These are phyloP conservation scores for Turritis glabra DNA, from an alignment of 345 rosid species.

Conservation along the genomic window DNA sequence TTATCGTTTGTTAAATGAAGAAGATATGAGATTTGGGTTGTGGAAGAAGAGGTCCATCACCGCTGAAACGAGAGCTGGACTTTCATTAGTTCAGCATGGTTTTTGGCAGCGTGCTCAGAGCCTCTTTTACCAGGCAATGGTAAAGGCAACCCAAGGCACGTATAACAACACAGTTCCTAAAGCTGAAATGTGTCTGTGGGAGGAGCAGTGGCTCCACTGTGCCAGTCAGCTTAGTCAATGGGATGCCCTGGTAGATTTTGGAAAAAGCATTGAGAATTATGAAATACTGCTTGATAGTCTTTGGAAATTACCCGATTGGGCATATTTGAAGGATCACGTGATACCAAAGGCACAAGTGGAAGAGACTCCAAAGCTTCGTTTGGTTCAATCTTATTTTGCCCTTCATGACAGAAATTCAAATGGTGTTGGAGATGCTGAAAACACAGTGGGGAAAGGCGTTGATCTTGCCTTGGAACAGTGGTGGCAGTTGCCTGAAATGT, in stretches of 20 bases:
- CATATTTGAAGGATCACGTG: constrained; percentile 88
- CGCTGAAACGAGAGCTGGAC: constrained; percentile 97
- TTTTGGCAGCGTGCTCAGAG: constrained; percentile 94
- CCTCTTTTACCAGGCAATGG: constrained; percentile 97
- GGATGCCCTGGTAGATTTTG: constrained; percentile 96
- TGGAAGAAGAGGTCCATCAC: constrained; percentile 96
- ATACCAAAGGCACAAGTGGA: constrained; percentile 99
- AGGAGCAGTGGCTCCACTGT: constrained; percentile 98
- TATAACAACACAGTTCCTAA: constrained; percentile 96
- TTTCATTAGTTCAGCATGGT: constrained; percentile 96
- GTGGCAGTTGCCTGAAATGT: constrained; percentile 99
- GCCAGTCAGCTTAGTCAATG: constrained; percentile 96
- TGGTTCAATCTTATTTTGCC: constrained; percentile 87
- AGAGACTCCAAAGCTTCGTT: constrained; percentile 93
- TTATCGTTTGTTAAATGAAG: constrained; percentile 91
- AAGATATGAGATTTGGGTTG: constrained; percentile 98
- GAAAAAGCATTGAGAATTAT: constrained; percentile 89
- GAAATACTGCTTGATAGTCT: constrained; percentile 93
- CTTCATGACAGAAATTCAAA: constrained; percentile 82
- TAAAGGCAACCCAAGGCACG: constrained; percentile 98
- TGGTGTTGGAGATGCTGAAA: constrained; percentile 94
- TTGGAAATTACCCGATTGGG: constrained; percentile 98
- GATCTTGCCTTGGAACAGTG: constrained; percentile 95
- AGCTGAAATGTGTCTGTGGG: constrained; percentile 99
- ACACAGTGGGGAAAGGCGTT: constrained; percentile 84